Evolutionary conservation across 768 basidiomycete genomes (phyloP).

Genomic region (Termitomyces eurrhizus): DNA sequence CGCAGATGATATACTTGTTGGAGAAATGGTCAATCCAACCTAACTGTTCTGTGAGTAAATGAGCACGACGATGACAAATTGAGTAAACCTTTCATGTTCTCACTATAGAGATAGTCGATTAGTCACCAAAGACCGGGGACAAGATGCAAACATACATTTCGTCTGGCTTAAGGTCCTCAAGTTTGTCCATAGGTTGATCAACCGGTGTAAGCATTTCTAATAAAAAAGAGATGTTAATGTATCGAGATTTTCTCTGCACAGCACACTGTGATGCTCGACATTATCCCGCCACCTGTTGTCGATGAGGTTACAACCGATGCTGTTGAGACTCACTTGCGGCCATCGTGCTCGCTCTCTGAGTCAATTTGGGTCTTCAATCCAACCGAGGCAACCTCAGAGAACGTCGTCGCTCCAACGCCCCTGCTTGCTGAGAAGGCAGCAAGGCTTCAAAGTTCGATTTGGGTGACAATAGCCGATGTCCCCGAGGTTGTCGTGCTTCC

Average conservation of each 20-base stretch:
- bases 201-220: slow-evolving; percentile 88
- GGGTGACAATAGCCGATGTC: neutral
- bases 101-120: slow-evolving; percentile 40
- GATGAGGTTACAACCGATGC: no score
- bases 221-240: neutral
- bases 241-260: neutral
- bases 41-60: slow-evolving; percentile 22
- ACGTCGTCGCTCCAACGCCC: neutral
- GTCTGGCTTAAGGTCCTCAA: slow-evolving; percentile 70
- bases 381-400: neutral
- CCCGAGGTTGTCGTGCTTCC: neutral
- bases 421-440: neutral
- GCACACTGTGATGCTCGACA: neutral
- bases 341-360: neutral
- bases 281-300: neutral
- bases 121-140: neutral
- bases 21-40: slow-evolving; percentile 95
- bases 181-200: slow-evolving; percentile 81
- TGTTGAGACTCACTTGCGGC: neutral
- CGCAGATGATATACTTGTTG: slow-evolving; percentile 89
- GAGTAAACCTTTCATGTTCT: slow-evolving; percentile 84
- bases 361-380: neutral
- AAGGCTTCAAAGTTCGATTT: neutral
- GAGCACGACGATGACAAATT: neutral
- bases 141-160: slow-evolving; percentile 65